Conservation (phyloP, 441 rosid genomes). For the Geranium incanum region DNA sequence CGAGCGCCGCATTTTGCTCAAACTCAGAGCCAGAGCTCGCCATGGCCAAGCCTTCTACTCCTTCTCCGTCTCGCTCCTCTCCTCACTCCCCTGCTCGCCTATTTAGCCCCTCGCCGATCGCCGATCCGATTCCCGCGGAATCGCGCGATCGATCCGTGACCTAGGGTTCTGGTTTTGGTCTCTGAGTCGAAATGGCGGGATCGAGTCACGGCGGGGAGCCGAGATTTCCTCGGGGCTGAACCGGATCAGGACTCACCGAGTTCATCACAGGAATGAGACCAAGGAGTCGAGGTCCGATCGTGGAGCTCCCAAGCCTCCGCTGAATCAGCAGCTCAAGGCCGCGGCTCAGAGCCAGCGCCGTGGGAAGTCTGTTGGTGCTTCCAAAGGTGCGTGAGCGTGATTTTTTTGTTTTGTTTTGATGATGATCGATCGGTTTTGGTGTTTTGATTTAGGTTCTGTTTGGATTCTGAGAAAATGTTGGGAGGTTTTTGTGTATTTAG, state of each 20-base stretch:
- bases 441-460: not conserved
- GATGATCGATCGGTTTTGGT: conserved; percentile 1
- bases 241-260: conserved; percentile 63
- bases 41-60: not conserved
- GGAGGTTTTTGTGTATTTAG: no score
- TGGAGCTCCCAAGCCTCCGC: conserved; percentile 39
- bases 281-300: conserved; percentile 20
- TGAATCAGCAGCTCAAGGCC: conserved; percentile 32
- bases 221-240: conserved; percentile 70
- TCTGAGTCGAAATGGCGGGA: conserved; percentile 24
- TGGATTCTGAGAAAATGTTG: no score
- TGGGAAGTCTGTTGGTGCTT: conserved; percentile 23
- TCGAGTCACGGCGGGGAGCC: conserved; percentile 30
- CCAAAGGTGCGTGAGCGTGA: conserved; percentile 33
- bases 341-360: conserved; percentile 37
- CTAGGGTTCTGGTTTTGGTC: conserved; percentile 3
- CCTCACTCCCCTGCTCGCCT: not conserved
- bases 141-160: not conserved
- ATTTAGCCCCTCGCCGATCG: not conserved
- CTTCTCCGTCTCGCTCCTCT: not conserved
- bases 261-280: conserved; percentile 23
- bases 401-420: not conserved
- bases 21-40: not conserved
- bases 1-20: not conserved
- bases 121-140: not conserved